Evolutionary conservation across 192 early-diverging fungal species (phyloP).

Genomic region (Paraglomus occultum): DNA sequence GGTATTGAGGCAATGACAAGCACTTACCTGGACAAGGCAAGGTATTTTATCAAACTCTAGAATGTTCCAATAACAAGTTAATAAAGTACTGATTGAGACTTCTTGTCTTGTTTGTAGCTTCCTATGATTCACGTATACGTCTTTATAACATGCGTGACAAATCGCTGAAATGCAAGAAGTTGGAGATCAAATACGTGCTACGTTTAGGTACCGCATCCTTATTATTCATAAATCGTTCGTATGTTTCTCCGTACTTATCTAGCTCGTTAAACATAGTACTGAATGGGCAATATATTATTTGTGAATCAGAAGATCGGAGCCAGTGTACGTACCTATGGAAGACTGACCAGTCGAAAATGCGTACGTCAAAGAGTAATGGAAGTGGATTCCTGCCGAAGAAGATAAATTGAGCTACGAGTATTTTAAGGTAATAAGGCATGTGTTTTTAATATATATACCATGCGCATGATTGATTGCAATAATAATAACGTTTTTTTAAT

Average conservation of each 20-base stretch:
- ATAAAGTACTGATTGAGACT: neutral
- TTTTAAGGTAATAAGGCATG: conserved; percentile 34
- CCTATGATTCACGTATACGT: conserved; percentile 79
- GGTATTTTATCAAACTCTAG: neutral
- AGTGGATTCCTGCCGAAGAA: conserved; percentile 32
- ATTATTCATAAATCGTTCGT: neutral
- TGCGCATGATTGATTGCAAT: too few relatives aligned
- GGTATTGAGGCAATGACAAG: conserved; percentile 70
- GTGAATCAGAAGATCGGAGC: conserved; percentile 75
- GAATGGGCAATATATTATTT: conserved; percentile 79
- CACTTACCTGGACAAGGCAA: conserved; percentile 58
- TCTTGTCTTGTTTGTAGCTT: conserved; percentile 29
- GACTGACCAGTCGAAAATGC: conserved; percentile 44
- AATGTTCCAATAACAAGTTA: neutral
- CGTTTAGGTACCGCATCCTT: conserved; percentile 49
- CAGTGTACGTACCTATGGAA: conserved; percentile 78
- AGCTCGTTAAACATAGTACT: conserved; percentile 38
- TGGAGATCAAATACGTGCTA: conserved; percentile 75
- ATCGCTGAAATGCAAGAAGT: conserved; percentile 73
- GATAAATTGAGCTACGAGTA: conserved; percentile 31
- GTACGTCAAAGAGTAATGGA: conserved; percentile 29
- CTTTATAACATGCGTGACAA: conserved; percentile 78
- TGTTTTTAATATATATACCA: too few relatives aligned
- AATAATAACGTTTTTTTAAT: conserved; percentile 39
- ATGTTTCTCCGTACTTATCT: neutral